Evolutionary conservation across 1,284 basidiomycete genomes (phyloP), one percentile per base, ranked within the genome.

Genomic region (Ceratobasidium sp.): DNA sequence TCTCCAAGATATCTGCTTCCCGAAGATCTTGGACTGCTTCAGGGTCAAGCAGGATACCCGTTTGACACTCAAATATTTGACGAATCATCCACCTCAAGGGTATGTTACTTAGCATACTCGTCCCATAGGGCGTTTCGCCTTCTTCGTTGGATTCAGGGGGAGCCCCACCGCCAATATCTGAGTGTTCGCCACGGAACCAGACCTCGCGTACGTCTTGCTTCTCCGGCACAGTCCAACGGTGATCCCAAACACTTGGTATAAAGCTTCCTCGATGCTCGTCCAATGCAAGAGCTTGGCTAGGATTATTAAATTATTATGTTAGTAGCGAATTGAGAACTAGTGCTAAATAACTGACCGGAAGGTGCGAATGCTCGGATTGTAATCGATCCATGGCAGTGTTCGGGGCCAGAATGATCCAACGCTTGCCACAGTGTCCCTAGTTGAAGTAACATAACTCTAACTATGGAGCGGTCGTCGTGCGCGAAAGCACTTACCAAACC

Each of bases 261-360:
- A 77, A 77, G 52, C 77, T 77, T 32, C 77, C 77, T 1, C 77
- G 76, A n/a, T 71, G 74, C 70, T 79, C 78, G 69, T 79, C 78
- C 1, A 79, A 70, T 1, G 78, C 78, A n/a, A 79, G 74, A 23
- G 77, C 78, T 57, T 79, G 77, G 6, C 78, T 57, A 55, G 1
- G 9, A n/a, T 39, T 6, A n/a, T n/a, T 16, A 53, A 39, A 39
- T 39, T 39, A 53, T 12, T 5, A 53, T 12, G 23, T 23, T 2
- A 28, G 12, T 28, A 28, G 26, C 8, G n/a, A 26, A 21, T 16
- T 3, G 21, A n/a, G n/a, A 18, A 41, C 1, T 26, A 18, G 1
- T n/a, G 26, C 32, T 9, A 1, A 16, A 3, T 9, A 45, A 45
- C 59, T 61, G 12, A 71, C 67, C 67, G 18, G 32, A 75, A 75